These are phyloP conservation scores for Phycomyces nitens DNA, from an alignment of 192 early-diverging fungal species.

Conservation along the genomic window DNA sequence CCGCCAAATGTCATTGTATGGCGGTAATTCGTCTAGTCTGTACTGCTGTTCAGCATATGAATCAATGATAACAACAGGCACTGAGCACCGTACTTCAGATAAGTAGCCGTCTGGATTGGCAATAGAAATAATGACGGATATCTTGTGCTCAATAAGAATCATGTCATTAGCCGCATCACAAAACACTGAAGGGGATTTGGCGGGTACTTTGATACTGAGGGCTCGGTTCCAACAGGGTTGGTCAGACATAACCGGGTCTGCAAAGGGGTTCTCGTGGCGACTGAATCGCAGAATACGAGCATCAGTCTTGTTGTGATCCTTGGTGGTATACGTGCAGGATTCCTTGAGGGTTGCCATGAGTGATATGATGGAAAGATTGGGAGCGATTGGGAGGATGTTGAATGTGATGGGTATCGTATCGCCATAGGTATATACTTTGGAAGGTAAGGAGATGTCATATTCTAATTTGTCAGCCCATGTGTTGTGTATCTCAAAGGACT, in stretches of 20 bases:
- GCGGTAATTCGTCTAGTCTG: constrained; percentile 12
- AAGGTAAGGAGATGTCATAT: constrained; percentile 54
- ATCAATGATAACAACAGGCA: constrained; percentile 31
- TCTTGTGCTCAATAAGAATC: constrained; percentile 33
- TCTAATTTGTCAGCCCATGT: constrained; percentile 53
- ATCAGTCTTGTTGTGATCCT: constrained; percentile 19
- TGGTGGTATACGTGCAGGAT: constrained; percentile 43
- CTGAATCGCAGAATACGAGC: constrained; percentile 9
- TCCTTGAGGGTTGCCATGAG: constrained; percentile 52
- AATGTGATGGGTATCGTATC: constrained; percentile 48
- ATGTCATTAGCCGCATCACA: constrained; percentile 35
- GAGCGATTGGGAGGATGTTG: constrained; percentile 43
- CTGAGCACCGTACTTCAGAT: constrained; percentile 31
- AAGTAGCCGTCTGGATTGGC: constrained; percentile 28
- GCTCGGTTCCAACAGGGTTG: constrained; percentile 8
- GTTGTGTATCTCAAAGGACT: constrained; percentile 49
- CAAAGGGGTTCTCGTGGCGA: neutral
- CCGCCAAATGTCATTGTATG: constrained; percentile 29
- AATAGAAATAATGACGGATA: constrained; percentile 27
- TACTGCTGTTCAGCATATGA: neutral
- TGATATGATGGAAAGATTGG: constrained; percentile 41
- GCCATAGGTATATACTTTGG: constrained; percentile 47
- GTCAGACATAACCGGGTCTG: neutral
- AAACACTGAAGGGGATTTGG: constrained; percentile 5
- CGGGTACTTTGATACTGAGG: constrained; percentile 6